Base-by-base conservation (phyloP, 176 grass and related monocot genomes). In the Tillandsia fasciculata region DNA sequence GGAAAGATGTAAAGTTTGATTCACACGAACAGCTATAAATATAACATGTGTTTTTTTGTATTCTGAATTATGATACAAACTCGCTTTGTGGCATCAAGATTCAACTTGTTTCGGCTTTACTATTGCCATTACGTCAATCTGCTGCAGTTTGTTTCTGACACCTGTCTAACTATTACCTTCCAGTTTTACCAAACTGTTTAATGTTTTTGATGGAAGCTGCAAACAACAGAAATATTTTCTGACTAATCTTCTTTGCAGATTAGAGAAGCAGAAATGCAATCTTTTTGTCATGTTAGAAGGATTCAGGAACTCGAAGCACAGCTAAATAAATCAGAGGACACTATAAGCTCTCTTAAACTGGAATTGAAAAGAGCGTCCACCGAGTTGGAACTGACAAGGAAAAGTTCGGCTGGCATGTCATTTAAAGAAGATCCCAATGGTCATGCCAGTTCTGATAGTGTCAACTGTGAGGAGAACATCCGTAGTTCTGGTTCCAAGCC, bases 291-390 rank as follows among this genome's bases (percentile, higher is more conserved):
- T 72, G 84, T 82, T 59, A 80, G 71, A 79, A 92, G 66, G 77
- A 86, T 90, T 72, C 88, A 71, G 73, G 80, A 90, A 78, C 94
- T 90, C 51, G 79, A 99, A 77, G 85, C 78, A 8, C 79, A 82
- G 57, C 74, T 99, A n/a, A 28, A 72, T 63, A 73, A 78, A 76
- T 72, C 84, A 61, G 63, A 84, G 61, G 74, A 67, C 66, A 73
- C 77, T 63, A 85, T 88, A 50, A 59, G 57, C 12, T 77, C 80
- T 23, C 80, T 99, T 79, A 79, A 77, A 79, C 26, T 67, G 63
- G 80, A 93, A 57, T 61, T 99, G 71, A 80, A 82, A 48, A 81
- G 50, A 77, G 75, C 81, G 50, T 86, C 84, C 81, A 57, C 77
- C 26, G 70, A 85, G 66, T 42, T 85, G 66, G 86, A 91, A 56